Conservation (phyloP, 2,329 filamentous ascomycete genomes). For the Trichoderma citrinoviride region DNA sequence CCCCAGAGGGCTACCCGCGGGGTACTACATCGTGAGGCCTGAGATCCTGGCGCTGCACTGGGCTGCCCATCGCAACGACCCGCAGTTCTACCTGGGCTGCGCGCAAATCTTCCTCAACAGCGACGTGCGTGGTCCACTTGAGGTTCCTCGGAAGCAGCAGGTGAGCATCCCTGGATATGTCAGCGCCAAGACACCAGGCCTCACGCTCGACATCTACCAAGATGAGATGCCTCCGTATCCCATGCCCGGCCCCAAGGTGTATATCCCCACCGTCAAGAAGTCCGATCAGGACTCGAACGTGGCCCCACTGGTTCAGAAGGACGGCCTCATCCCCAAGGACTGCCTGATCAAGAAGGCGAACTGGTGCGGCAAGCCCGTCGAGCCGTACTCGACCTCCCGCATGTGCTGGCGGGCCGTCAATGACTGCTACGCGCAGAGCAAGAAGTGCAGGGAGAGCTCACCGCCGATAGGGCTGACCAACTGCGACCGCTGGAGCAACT, state of each 20-base stretch:
- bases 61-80: constrained; percentile 51
- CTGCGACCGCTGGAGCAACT: constrained; percentile 61
- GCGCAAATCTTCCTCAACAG: constrained; percentile 64
- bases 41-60: constrained; percentile 69
- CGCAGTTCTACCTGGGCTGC: constrained; percentile 73
- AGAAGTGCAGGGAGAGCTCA: constrained; percentile 57
- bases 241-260: constrained; percentile 56
- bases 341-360: constrained; percentile 67
- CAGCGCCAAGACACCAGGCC: constrained; percentile 49
- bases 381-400: constrained; percentile 51
- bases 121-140: constrained; percentile 44
- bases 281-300: not conserved
- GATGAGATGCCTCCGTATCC: constrained; percentile 46
- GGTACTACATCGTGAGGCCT: constrained; percentile 69
- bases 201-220: constrained; percentile 65
- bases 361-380: constrained; percentile 66
- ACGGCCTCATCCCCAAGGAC: constrained; percentile 52
- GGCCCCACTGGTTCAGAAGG: constrained; percentile 26
- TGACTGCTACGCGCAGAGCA: constrained; percentile 58
- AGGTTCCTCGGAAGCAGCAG: constrained; percentile 47
- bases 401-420: constrained; percentile 59
- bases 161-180: constrained; percentile 53
- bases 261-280: constrained; percentile 36
- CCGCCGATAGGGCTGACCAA: constrained; percentile 58
- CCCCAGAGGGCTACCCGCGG: constrained; percentile 58